Conservation (phyloP, 805 yeast genomes). For the Candida insectorum region DNA sequence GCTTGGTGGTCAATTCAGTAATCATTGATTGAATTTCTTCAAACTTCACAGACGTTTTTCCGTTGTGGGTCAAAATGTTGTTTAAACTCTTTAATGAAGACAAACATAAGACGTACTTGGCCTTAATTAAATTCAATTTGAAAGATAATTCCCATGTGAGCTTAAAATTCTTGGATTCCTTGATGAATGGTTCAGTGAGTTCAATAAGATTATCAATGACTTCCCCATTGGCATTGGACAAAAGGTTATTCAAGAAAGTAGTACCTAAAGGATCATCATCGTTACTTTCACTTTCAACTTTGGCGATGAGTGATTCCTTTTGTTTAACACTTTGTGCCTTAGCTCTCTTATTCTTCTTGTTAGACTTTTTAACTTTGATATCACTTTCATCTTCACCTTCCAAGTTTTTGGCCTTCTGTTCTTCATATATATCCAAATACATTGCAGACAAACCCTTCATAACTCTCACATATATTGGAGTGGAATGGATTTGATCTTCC, state of each 20-base stretch:
- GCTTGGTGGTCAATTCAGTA: slow-evolving; percentile 25
- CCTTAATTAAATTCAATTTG: slow-evolving; percentile 35
- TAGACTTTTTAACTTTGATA: slow-evolving; percentile 19
- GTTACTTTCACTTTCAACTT: slow-evolving; percentile 41
- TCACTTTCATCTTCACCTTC: slow-evolving; percentile 11
- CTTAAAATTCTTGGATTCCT: slow-evolving; percentile 38
- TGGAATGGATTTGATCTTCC: slow-evolving; percentile 72
- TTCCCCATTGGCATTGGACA: slow-evolving; percentile 21
- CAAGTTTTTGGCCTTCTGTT: slow-evolving; percentile 12
- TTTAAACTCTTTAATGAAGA: slow-evolving; percentile 45
- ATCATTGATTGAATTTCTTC: slow-evolving; percentile 28
- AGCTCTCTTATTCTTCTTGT: slow-evolving; percentile 56
- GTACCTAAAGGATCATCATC: slow-evolving; percentile 64
- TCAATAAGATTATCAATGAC: slow-evolving; percentile 45
- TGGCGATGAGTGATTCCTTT: slow-evolving; percentile 49
- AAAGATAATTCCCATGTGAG: slow-evolving; percentile 44
- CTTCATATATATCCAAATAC: slow-evolving; percentile 42
- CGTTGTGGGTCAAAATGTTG: slow-evolving; percentile 25
- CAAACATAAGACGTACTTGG: slow-evolving; percentile 44
- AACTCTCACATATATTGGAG: slow-evolving; percentile 72
- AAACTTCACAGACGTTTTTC: slow-evolving; percentile 13
- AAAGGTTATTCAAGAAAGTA: slow-evolving; percentile 27
- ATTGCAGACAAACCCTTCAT: slow-evolving; percentile 60
- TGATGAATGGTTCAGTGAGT: slow-evolving; percentile 38
- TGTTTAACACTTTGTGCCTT: slow-evolving; percentile 48